Base-by-base conservation (phyloP, 805 yeast genomes). In the Metschnikowia drakensbergensis region DNA sequence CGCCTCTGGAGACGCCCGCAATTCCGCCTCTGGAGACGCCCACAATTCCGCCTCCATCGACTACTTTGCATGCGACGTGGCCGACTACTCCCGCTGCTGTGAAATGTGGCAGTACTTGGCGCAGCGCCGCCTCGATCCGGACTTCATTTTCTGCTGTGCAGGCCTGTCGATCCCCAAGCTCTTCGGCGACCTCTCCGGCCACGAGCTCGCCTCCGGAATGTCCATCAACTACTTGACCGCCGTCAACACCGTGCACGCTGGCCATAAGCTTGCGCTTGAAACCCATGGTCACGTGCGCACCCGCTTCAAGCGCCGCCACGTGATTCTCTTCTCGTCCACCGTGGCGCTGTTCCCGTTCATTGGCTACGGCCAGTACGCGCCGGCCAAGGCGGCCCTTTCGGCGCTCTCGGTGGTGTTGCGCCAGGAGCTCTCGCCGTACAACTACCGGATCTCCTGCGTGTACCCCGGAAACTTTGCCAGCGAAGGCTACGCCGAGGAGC, bases 341-440 rank as follows among this genome's bases (percentile, higher is more conserved):
- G 81, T 85, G 7, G 90, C 95, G 2, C 81, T 85, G 55, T 92
- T 81, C 70, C 89, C 97, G 4, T 85, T 92, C 60, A 86, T 89
- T 38, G 99, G 99, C 0, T 94, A 94, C 63, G 77, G 83, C 0
- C 92, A 88, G 58, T 94, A 94, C 62, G 91, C 94, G 0, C 99
- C 99, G 0, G 66, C 83, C 55, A 94, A 94, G 63, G 84, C 88
- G 0, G 96, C 97, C 0, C 64, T 92, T 11, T 77, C 87, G 58
- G 72, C 96, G 0, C 69, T 94, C 10, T 83, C 90, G 0, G 86
- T 86, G 42, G 72, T 86, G 5, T 67, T 94, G 46, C 81, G 97
- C 53, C 97, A 91, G 57, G 99, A 94, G 63, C 73, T 86, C 37
- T 59, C 74, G 0, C 84, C 86, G 5, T 83, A 81, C 58, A 77